Evolutionary conservation across 2,329 filamentous ascomycete genomes (phyloP).

Genomic region (Alternaria ventricosa): DNA sequence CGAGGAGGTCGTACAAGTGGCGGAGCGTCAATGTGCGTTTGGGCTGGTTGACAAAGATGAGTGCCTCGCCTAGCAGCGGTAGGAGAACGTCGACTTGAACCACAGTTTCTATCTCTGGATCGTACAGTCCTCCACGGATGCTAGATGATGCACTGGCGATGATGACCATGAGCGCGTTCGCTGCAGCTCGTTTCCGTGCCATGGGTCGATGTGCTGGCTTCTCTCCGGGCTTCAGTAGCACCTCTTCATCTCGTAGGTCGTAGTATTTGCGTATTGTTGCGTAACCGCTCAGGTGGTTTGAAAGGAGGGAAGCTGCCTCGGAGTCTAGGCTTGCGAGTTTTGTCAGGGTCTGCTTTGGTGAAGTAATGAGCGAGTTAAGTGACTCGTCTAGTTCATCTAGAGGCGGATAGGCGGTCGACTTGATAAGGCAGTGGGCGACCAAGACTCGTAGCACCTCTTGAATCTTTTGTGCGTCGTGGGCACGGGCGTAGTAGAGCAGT

Average conservation of each 20-base stretch:
- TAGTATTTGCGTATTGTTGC: conserved; percentile 91
- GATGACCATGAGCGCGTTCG: conserved; percentile 77
- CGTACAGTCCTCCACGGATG: conserved; percentile 88
- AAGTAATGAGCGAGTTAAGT: conserved; percentile 71
- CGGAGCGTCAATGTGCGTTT: conserved; percentile 68
- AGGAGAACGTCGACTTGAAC: conserved; percentile 88
- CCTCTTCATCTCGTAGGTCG: conserved; percentile 78
- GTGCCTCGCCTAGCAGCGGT: conserved; percentile 80
- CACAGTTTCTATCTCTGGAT: conserved; percentile 78
- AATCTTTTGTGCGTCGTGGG: conserved; percentile 78
- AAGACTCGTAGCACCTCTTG: conserved; percentile 86
- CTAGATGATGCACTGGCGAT: conserved; percentile 87
- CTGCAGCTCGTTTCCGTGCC: conserved; percentile 71
- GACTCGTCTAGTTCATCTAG: conserved; percentile 74
- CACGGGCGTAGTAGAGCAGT: conserved; percentile 88
- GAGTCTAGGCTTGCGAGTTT: conserved; percentile 75
- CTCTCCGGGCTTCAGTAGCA: conserved; percentile 44
- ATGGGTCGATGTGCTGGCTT: conserved; percentile 59
- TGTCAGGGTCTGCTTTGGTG: conserved; percentile 74
- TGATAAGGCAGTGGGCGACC: conserved; percentile 84
- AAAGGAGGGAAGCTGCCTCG: conserved; percentile 82
- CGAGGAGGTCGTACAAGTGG: conserved; percentile 77
- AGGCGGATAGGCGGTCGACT: conserved; percentile 81
- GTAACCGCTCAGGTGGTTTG: conserved; percentile 88
- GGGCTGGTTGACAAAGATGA: conserved; percentile 74